These are phyloP conservation scores for Paspalum notatum DNA, from an alignment of 176 grass and related monocot genomes.

Conservation along the genomic window DNA sequence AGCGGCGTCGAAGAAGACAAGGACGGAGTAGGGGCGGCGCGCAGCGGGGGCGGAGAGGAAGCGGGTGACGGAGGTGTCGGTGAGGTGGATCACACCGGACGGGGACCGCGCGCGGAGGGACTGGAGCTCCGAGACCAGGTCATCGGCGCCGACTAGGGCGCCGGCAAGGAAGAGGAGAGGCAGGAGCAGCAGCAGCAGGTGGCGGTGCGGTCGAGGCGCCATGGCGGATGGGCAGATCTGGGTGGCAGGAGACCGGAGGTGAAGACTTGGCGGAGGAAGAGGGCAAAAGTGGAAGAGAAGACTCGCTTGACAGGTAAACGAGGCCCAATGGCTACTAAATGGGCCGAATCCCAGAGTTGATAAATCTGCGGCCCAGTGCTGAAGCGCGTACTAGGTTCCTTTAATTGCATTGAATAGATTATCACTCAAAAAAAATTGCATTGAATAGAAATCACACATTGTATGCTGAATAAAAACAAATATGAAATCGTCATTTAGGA, in stretches of 20 bases:
- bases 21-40: slow-evolving; percentile 70
- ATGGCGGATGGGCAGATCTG: slow-evolving; percentile 39
- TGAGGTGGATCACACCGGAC: slow-evolving; percentile 81
- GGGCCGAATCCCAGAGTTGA: background rate
- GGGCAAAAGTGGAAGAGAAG: background rate
- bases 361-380: too few relatives aligned
- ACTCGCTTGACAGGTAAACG: background rate
- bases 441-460: too few relatives aligned
- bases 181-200: slow-evolving; percentile 47
- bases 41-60: slow-evolving; percentile 65
- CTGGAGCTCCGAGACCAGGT: slow-evolving; percentile 76
- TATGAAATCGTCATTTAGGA: too few relatives aligned
- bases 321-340: too few relatives aligned
- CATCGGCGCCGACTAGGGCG: slow-evolving; percentile 30
- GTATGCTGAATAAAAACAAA: too few relatives aligned
- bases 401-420: too few relatives aligned
- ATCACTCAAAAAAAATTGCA: too few relatives aligned
- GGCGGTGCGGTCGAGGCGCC: slow-evolving; percentile 32
- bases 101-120: slow-evolving; percentile 73
- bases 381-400: too few relatives aligned
- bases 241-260: slow-evolving; percentile 25
- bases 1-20: slow-evolving; percentile 92
- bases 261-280: background rate
- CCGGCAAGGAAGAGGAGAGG: slow-evolving; percentile 13
- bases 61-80: slow-evolving; percentile 69